These are phyloP conservation scores for Phytophthora citricola DNA, from an alignment of 352 stramenopile species.

Conservation along the genomic window DNA sequence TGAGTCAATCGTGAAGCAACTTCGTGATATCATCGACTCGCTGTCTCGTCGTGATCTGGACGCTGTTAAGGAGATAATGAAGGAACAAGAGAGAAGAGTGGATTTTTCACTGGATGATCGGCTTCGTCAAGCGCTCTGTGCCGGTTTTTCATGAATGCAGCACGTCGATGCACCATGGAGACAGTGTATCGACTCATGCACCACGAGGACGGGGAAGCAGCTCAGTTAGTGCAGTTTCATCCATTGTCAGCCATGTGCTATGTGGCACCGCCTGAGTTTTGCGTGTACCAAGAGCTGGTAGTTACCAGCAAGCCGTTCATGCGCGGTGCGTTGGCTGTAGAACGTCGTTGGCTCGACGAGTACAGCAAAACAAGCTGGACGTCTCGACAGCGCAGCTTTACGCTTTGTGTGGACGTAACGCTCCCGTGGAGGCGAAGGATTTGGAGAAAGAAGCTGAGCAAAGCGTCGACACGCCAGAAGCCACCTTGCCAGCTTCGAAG, in stretches of 20 bases:
- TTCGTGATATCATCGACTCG: conserved; percentile 60
- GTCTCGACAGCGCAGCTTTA: conserved; percentile 48
- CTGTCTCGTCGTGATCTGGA: conserved; percentile 45
- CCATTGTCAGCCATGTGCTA: conserved; percentile 65
- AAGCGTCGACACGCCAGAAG: background rate
- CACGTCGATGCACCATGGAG: conserved; percentile 63
- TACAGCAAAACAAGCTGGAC: conserved; percentile 43
- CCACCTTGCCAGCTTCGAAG: conserved; percentile 6
- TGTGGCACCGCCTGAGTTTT: conserved; percentile 53
- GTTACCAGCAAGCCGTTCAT: conserved; percentile 78
- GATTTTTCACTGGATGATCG: conserved; percentile 38
- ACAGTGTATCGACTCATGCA: conserved; percentile 62
- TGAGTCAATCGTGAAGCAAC: conserved; percentile 55
- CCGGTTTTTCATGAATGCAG: conserved; percentile 78
- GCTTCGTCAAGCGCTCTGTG: conserved; percentile 54
- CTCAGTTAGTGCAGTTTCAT: conserved; percentile 73
- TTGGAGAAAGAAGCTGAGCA: background rate
- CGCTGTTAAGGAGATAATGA: conserved; percentile 11
- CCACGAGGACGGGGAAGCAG: conserved; percentile 18
- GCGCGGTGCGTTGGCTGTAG: conserved; percentile 58
- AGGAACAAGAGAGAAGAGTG: background rate
- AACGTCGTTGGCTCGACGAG: conserved; percentile 57
- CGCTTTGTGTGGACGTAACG: conserved; percentile 51
- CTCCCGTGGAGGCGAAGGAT: conserved; percentile 11
- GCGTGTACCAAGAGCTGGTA: conserved; percentile 80